Percentiles rank a stretch among this genome's conserved stretches.
phyloP scores from a whole-genome alignment of 75 land plant species.

The Cupressus sempervirens region DNA sequence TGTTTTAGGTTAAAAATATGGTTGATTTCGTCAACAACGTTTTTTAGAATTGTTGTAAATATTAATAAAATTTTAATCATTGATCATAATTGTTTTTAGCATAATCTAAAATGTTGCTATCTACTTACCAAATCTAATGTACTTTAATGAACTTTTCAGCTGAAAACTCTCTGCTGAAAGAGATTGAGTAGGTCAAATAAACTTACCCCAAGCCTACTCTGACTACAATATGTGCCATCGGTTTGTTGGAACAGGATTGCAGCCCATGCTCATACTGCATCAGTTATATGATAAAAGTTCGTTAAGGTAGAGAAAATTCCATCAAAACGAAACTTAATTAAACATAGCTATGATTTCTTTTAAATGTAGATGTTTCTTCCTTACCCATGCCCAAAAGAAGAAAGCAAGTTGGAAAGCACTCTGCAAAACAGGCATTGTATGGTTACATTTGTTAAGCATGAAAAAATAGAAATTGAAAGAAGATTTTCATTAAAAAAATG shows the following conservation, averaged over 20 bases:
- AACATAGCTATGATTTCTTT: no score
- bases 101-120: no score
- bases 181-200: background rate
- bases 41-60: no score
- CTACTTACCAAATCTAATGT: no score
- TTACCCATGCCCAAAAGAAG: no score
- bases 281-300: background rate
- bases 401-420: no score
- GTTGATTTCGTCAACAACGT: no score
- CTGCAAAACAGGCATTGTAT: no score
- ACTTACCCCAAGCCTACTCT: conserved; percentile 53
- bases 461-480: no score
- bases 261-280: conserved; percentile 47
- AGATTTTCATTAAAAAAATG: background rate
- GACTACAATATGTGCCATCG: background rate
- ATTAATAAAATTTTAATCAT: background rate
- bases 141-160: no score
- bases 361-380: no score
- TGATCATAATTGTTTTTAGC: background rate
- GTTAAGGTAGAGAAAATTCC: background rate
- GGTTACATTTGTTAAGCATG: background rate
- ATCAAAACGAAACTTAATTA: background rate
- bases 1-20: background rate
- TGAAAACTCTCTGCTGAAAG: background rate
- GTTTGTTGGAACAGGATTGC: conserved; percentile 41